Percentiles rank a stretch among this genome's conserved stretches.
Evolutionary conservation across 352 stramenopile genomes (phyloP).

Genomic region (Globisporangium cederbergense): DNA sequence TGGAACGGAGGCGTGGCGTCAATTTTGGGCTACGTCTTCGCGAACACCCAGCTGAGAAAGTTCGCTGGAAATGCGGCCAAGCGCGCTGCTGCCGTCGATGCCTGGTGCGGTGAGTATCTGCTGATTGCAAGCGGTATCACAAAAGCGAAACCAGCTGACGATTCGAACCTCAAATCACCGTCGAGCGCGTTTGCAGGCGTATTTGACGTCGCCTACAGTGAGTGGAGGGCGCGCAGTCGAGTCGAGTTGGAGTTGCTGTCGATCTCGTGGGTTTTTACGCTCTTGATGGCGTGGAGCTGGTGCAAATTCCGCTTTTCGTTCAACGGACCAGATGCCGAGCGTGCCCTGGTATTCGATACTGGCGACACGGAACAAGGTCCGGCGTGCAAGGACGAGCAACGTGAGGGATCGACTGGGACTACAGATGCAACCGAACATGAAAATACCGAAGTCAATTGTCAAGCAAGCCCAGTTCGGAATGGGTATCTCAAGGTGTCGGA

Average conservation of each 20-base stretch:
- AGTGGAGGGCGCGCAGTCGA: not conserved
- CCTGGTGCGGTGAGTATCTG: not conserved
- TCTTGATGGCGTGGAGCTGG: not conserved
- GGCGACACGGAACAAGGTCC: not conserved
- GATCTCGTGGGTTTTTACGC: not conserved
- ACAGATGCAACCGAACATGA: no score
- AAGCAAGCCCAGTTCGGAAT: no score
- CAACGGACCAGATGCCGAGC: not conserved
- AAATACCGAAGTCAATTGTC: no score
- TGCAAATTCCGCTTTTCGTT: not conserved
- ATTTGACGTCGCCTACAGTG: not conserved
- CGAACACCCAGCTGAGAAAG: not conserved
- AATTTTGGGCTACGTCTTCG: not conserved
- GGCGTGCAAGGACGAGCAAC: not conserved
- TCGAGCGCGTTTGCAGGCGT: not conserved
- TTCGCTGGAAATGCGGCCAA: not conserved
- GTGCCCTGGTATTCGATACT: not conserved
- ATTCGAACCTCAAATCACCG: no score
- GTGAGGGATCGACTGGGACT: not conserved
- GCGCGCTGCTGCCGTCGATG: not conserved
- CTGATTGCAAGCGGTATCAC: not conserved
- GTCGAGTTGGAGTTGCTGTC: not conserved
- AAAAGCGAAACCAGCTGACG: not conserved
- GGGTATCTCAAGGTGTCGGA: not conserved
- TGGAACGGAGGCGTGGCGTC: not conserved